Conservation (phyloP, 1,284 basidiomycete species). For the Amylostereum chailletii region DNA sequence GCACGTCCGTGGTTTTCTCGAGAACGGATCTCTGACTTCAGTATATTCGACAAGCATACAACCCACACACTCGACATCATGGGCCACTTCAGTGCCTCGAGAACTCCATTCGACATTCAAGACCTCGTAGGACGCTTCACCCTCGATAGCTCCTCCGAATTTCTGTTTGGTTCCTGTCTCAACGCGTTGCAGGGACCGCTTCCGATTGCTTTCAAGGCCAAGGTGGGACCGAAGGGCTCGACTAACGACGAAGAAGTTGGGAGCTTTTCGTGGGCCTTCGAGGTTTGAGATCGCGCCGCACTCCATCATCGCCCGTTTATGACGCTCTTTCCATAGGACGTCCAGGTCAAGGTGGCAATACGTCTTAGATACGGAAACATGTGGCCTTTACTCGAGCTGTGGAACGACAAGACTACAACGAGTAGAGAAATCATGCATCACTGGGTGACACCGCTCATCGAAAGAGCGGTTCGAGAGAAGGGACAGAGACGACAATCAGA, state of each 20-base stretch:
- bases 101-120: slow-evolving; percentile 43
- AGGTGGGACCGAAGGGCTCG: slow-evolving; percentile 45
- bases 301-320: not conserved
- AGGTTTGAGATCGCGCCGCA: slow-evolving; percentile 15
- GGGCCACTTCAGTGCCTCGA: slow-evolving; percentile 24
- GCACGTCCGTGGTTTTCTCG: slow-evolving; percentile 61
- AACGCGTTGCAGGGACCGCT: slow-evolving; percentile 47
- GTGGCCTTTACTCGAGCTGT: slow-evolving; percentile 65
- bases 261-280: slow-evolving; percentile 55
- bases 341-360: slow-evolving; percentile 45
- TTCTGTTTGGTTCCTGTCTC: slow-evolving; percentile 55
- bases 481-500: slow-evolving; percentile 27
- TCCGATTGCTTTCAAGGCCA: slow-evolving; percentile 36
- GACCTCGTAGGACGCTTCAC: slow-evolving; percentile 65
- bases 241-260: slow-evolving; percentile 47
- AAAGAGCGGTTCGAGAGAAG: slow-evolving; percentile 33
- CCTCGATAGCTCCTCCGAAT: slow-evolving; percentile 63
- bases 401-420: slow-evolving; percentile 44
- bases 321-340: slow-evolving; percentile 16
- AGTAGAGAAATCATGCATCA: slow-evolving; percentile 43
- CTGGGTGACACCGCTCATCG: slow-evolving; percentile 57
- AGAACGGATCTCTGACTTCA: slow-evolving; percentile 54
- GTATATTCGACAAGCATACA: slow-evolving; percentile 47
- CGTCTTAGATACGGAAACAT: slow-evolving; percentile 45
- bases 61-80: slow-evolving; percentile 37